phyloP scores from a whole-genome alignment of 768 basidiomycete genomes.

The Suillus clintonianus region DNA sequence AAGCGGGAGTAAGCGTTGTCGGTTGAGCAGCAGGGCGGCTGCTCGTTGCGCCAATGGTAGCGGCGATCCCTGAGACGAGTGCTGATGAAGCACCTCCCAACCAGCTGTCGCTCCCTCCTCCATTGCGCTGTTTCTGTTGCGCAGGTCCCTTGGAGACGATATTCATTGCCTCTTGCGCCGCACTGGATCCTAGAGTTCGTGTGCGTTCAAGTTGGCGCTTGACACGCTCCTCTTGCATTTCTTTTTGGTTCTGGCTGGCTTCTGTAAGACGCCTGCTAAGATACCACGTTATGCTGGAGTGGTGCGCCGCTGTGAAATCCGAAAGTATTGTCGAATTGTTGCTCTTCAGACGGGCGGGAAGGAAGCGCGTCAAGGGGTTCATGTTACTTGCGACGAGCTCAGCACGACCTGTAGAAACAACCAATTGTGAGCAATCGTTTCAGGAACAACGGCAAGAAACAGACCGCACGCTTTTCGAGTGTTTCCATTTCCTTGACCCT shows the following conservation, averaged over 20 bases:
- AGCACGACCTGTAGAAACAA: constrained; percentile 51
- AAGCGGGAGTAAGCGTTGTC: constrained; percentile 26
- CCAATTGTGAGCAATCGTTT: constrained; percentile 17
- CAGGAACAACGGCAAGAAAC: constrained; percentile 13
- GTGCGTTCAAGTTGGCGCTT: constrained; percentile 85
- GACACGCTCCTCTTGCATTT: constrained; percentile 93
- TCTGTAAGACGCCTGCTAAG: constrained; percentile 80
- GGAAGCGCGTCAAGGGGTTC: constrained; percentile 66
- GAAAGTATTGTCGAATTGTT: constrained; percentile 53
- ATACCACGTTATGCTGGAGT: constrained; percentile 90
- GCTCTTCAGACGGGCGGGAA: constrained; percentile 70
- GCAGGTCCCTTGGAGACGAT: constrained; percentile 36
- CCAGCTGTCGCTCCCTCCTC: constrained; percentile 49
- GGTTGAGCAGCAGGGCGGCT: constrained; percentile 26
- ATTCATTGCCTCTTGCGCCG: constrained; percentile 60
- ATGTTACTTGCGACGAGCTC: constrained; percentile 66
- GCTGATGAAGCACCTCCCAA: constrained; percentile 59
- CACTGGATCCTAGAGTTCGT: constrained; percentile 80
- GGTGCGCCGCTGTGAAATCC: constrained; percentile 84
- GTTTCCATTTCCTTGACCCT: constrained; percentile 86
- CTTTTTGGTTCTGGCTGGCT: constrained; percentile 75
- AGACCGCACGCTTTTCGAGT: constrained; percentile 79
- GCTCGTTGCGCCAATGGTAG: constrained; percentile 55
- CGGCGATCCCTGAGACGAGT: constrained; percentile 55
- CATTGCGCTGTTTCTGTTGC: constrained; percentile 18